Base-by-base conservation (phyloP, 192 early-diverging fungal genomes). In the Endogone sp. region DNA sequence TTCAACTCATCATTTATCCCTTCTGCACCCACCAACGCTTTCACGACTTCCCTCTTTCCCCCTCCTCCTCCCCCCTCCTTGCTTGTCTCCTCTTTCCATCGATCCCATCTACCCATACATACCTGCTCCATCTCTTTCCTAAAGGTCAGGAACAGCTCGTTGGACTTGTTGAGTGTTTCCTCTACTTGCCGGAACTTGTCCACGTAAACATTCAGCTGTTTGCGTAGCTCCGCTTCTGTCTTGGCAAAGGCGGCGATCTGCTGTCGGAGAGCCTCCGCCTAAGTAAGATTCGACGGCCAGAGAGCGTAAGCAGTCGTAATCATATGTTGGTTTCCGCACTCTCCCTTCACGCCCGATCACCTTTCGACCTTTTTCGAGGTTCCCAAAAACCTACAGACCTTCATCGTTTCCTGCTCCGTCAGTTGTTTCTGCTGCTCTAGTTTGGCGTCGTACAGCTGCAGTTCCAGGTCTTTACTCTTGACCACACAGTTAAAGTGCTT, bases 121-220 rank as follows among this genome's bases (percentile, higher is more conserved):
- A 75, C 60, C 69, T 72, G 70, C 64, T 89, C 88, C 83, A 89
- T 88, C 71, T 89, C 86, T 62, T 79, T 85, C 29, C 86, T 82
- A 64, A 88, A 89, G 31, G 80, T 82, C 22, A 80, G 71, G 74
- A 89, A 89, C 32, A 89, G 67, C 27, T 88, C 82, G 62, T 89
- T 88, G 66, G 81, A 83, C 63, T 86, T 86, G 69, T 85, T 85
- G 37, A 89, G 70, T 10, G 88, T 88, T 62, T 89, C 88, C 67
- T 89, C 88, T 4, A 88, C 86, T 67, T 84, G 72, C 65, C 81
- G 79, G 60, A 89, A 88, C 74, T 89, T 89, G 23, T 86, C 85
- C 26, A 89, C 85, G 68, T 89, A 89, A 0, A 85, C 72, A 26
- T 73, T 73, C 31, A 88, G 72, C 62, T 88, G 86, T 68, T 75